Base-by-base conservation (phyloP, 2,329 filamentous ascomycete genomes). In the Nannizziopsis arthrosporioides region DNA sequence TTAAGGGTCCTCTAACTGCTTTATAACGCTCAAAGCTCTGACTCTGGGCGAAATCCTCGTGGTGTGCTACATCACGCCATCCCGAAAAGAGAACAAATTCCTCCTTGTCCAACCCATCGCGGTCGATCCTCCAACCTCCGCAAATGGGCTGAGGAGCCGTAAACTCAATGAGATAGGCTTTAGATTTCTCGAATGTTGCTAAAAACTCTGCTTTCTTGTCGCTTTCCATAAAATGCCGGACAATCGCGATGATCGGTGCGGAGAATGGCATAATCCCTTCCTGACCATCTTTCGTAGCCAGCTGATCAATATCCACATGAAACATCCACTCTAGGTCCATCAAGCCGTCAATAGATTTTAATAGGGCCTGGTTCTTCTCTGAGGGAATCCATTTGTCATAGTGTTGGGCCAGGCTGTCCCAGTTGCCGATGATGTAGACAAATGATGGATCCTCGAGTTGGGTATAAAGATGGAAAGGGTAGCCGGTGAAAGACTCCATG, bases 381-480 rank as follows among this genome's bases (percentile, higher is more conserved):
- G 68, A 65, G 0, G 66, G 63, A 3, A 74, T 65, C 60, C 71
- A 74, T 1, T 63, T 57, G 1, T 65, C 56, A 48, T 63, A 56
- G 44, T 75, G 72, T 44, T 66, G 61, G 1, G 57, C 58, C 2
- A 69, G 55, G 2, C 66, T 71, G 1, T 64, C 59, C 72, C 71
- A 74, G 50, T 63, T 65, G 7, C 70, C 71, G 6, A 74, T 43
- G 10, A 74, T 61, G 55, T 72, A 74, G 15, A 70, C 55, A 9
- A 58, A 56, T 0, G 59, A 54, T 0, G 68, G 64, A 50, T 74
- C 66, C 47, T 74, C 68, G n/a, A 67, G 40, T 44, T 73, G 69
- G 17, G 66, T 62, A 34, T 68, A 62, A 53, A 64, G 66, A 47
- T 63, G 58, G 38, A 71, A 69, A 0, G 57, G 51, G 18, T 63